Evolutionary conservation across 2,329 filamentous ascomycete genomes (phyloP).

Genomic region (Stagonosporopsis vannaccii): DNA sequence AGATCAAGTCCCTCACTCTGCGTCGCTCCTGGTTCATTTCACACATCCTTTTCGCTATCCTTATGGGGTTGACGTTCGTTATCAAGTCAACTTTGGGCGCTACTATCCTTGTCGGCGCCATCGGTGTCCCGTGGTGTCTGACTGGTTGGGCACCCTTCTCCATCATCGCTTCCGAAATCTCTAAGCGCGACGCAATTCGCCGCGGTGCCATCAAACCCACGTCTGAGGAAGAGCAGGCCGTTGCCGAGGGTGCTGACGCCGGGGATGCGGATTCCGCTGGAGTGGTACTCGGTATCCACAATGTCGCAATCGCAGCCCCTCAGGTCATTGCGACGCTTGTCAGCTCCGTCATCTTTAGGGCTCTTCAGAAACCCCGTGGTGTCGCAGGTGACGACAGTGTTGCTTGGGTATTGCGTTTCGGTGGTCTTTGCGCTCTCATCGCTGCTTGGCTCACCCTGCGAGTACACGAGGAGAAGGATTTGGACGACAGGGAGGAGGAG

Average conservation of each 20-base stretch:
- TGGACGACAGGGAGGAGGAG: conserved; percentile 30
- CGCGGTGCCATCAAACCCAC: conserved; percentile 57
- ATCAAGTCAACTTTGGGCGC: conserved; percentile 75
- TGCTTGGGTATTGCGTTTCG: conserved; percentile 83
- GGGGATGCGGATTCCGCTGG: conserved; percentile 78
- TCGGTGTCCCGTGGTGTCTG: conserved; percentile 91
- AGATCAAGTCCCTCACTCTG: conserved; percentile 84
- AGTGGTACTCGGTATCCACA: conserved; percentile 92
- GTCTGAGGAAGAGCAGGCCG: conserved; percentile 48
- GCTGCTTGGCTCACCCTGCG: conserved; percentile 76
- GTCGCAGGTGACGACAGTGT: conserved; percentile 86
- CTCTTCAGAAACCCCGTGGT: conserved; percentile 86
- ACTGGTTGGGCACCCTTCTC: conserved; percentile 96
- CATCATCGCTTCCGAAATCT: conserved; percentile 92
- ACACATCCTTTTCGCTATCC: conserved; percentile 80
- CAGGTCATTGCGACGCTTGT: conserved; percentile 90
- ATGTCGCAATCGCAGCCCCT: conserved; percentile 89
- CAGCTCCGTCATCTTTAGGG: conserved; percentile 82
- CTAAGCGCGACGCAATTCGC: conserved; percentile 75
- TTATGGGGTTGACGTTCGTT: conserved; percentile 85
- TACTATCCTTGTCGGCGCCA: conserved; percentile 77
- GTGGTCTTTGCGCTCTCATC: conserved; percentile 77
- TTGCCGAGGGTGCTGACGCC: conserved; percentile 58
- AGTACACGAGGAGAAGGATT: conserved; percentile 67
- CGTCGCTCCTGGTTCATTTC: conserved; percentile 87